Percentiles rank a stretch among this genome's conserved stretches.
phyloP scores from a whole-genome alignment of 345 rosid species.

The Laguncularia racemosa region DNA sequence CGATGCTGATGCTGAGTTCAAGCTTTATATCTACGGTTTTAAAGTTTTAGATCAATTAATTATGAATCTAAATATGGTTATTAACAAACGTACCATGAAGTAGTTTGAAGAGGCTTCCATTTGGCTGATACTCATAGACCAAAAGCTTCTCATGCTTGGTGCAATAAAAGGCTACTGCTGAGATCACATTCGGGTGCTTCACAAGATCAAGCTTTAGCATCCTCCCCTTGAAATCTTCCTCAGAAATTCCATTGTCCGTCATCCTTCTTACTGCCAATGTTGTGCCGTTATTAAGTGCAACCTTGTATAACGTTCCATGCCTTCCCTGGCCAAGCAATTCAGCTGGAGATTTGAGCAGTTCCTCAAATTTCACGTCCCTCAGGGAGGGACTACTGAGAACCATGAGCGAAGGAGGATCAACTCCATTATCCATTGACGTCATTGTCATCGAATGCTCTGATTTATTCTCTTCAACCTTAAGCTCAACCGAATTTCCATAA shows the following conservation, averaged over 20 bases:
- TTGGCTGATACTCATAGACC: conserved; percentile 14
- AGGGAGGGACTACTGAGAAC: conserved; percentile 3
- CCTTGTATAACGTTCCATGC: conserved; percentile 17
- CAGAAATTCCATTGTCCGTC: conserved; percentile 3
- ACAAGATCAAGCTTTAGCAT: conserved; percentile 10
- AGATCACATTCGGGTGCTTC: conserved; percentile 9
- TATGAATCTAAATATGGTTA: no score
- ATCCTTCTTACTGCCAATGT: conserved; percentile 16
- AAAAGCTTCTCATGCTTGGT: conserved; percentile 17
- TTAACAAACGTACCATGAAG: conserved; percentile 10
- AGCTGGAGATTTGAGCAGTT: conserved; percentile 10
- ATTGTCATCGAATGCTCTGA: conserved; percentile 10
- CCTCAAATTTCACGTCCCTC: conserved; percentile 13
- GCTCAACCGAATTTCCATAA: neutral
- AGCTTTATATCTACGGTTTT: no score
- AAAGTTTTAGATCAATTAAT: no score
- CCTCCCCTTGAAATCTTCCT: conserved; percentile 12
- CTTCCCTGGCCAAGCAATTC: conserved; percentile 12
- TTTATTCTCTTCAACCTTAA: neutral
- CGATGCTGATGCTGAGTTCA: no score
- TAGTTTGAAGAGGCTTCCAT: conserved; percentile 19
- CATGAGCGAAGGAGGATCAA: conserved; percentile 3
- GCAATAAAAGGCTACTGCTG: conserved; percentile 10
- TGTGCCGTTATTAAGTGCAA: conserved; percentile 1
- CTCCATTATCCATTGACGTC: conserved; percentile 13